These are phyloP conservation scores for Cyberlindnera sargentensis DNA, from an alignment of 805 yeast genomes.

Conservation along the genomic window DNA sequence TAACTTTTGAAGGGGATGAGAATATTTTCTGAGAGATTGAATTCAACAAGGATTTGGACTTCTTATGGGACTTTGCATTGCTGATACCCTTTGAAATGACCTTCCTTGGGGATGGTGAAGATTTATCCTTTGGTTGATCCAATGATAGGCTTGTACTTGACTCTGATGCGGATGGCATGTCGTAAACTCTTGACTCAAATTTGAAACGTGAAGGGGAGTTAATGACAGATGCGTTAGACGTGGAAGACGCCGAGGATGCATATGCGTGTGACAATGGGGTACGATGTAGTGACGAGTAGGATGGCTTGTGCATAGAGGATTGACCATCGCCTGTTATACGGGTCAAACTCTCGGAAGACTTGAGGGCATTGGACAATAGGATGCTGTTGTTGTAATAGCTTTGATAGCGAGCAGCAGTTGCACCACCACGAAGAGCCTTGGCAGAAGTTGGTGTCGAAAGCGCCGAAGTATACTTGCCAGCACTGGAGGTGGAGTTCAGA, in stretches of 20 bases:
- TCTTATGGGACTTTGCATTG: slow-evolving; percentile 11
- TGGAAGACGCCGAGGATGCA: slow-evolving; percentile 13
- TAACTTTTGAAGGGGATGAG: slow-evolving; percentile 5
- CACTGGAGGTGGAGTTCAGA: slow-evolving; percentile 9
- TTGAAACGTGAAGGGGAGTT: slow-evolving; percentile 25
- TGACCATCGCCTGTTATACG: slow-evolving; percentile 5
- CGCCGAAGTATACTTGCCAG: slow-evolving; percentile 4
- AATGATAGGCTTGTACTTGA: neutral
- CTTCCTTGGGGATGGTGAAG: slow-evolving; percentile 5
- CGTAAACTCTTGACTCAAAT: slow-evolving; percentile 32
- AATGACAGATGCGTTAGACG: slow-evolving; percentile 8
- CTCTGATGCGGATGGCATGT: slow-evolving; percentile 21
- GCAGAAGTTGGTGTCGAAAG: slow-evolving; percentile 25
- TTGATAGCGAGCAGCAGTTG: slow-evolving; percentile 44
- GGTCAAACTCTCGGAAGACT: slow-evolving; percentile 29
- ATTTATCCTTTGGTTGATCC: slow-evolving; percentile 2
- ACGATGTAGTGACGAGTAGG: slow-evolving; percentile 17
- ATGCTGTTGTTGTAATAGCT: slow-evolving; percentile 39
- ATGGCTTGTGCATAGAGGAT: slow-evolving; percentile 14
- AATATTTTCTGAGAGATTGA: slow-evolving; percentile 12
- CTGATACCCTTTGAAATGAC: slow-evolving; percentile 3
- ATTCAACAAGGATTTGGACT: slow-evolving; percentile 18
- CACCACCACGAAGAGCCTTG: slow-evolving; percentile 25
- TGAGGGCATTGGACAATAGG: slow-evolving; percentile 38
- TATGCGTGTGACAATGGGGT: slow-evolving; percentile 8